Base-by-base conservation (phyloP, 768 basidiomycete genomes). In the Cubamyces sp. region DNA sequence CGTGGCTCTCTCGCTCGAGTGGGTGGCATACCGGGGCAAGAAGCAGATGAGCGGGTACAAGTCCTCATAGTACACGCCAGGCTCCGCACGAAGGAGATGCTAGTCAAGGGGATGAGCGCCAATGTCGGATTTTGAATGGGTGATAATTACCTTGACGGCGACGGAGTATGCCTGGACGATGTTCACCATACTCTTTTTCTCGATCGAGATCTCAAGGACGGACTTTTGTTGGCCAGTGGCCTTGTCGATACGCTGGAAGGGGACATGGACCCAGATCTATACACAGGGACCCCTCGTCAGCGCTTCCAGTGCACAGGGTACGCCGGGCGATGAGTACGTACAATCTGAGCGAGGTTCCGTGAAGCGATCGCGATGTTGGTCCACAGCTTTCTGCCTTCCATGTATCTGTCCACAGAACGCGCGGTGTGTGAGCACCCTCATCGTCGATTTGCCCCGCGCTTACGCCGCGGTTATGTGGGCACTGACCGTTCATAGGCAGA, bases 181-280 rank as follows among this genome's bases (percentile, higher is more conserved):
- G 68, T 89, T 89, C 60, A 91, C 79, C 81, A 89, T 88, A 1
- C 83, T 83, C 75, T 87, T 87, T 74, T 91, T 92, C 77, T 91
- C 89, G 54, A 90, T 82, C 11, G 86, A 73, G 16, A 77, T 79
- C 67, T 84, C 72, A n/a, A 84, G 69, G 0, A 65, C 65, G 1
- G 76, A 74, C 56, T 74, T 71, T 48, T 66, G 69, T 50, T 68
- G 70, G 39, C 70, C 70, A 28, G 60, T 68, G 15, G 62, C 69
- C 64, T 74, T 75, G 59, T 75, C 74, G 12, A 71, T 64, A 16
- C 83, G 76, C 11, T 82, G 78, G 30, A 72, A 71, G 1, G 84
- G 77, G 7, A 84, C 78, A 66, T 87, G 85, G 37, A 85, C 75
- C 84, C 83, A 88, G 41, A 84, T 79, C 83, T 83, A 68, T 18